Evolutionary conservation across 2,329 filamentous ascomycete genomes (phyloP).

Genomic region (Penicillium capsulatum): DNA sequence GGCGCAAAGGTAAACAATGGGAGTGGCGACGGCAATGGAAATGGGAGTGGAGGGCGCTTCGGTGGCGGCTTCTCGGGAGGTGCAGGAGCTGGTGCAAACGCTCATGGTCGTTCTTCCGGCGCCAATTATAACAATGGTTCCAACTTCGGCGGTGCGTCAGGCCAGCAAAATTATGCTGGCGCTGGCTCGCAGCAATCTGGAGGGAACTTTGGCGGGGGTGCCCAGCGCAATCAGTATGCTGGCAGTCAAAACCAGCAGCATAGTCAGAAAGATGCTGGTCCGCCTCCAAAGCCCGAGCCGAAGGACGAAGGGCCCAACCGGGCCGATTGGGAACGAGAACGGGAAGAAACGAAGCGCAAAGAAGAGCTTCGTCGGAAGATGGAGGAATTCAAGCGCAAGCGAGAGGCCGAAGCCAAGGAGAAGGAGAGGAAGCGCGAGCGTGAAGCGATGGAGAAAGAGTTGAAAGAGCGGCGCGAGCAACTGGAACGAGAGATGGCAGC

Average conservation of each 20-base stretch:
- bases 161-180: constrained; percentile 17
- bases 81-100: constrained; percentile 15
- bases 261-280: constrained; percentile 30
- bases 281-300: constrained; percentile 11
- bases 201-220: constrained; percentile 29
- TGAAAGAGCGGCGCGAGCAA: constrained; percentile 39
- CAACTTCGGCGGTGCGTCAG: constrained; percentile 23
- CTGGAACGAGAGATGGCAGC: constrained; percentile 37
- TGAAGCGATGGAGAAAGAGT: constrained; percentile 40
- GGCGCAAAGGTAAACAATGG: constrained; percentile 26
- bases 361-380: constrained; percentile 38
- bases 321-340: constrained; percentile 28
- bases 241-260: constrained; percentile 38
- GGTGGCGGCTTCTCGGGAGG: constrained; percentile 21
- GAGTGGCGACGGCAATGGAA: constrained; percentile 25
- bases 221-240: constrained; percentile 29
- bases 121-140: constrained; percentile 25
- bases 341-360: constrained; percentile 34
- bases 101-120: constrained; percentile 21
- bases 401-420: constrained; percentile 37
- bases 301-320: background rate
- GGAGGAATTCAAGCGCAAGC: constrained; percentile 36
- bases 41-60: constrained; percentile 22
- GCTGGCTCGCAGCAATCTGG: constrained; percentile 22
- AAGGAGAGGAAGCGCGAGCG: constrained; percentile 38